Base-by-base conservation (phyloP, 257 asterid genomes). In the Primulina eburnea region DNA sequence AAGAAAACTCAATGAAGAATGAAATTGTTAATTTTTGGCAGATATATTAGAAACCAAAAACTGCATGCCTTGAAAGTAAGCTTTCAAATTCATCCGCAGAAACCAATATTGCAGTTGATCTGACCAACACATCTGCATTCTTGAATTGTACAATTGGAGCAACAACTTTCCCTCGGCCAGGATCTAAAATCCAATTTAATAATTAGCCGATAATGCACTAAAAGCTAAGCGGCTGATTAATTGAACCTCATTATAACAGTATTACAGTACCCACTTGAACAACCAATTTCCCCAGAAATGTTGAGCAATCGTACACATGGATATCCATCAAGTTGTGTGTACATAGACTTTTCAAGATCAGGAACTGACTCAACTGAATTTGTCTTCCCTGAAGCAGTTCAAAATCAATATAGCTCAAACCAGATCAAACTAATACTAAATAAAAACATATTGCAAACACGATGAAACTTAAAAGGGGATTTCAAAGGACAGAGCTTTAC, bases 231-330 rank as follows among this genome's bases (percentile, higher is more conserved):
- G 17, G 32, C 65, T 53, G 16, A 71, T 38, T 21, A 37, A 38
- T 67, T 26, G 7, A 72, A 73, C 40, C 16, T 64, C 33, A 74
- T 29, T 64, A 65, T 61, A 50, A 34, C 63, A 76, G 68, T 75
- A 78, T 61, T 38, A 34, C 63, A 76, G 68, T 75, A 78, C 92
- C 67, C 71, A 90, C 99, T 93, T 87, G 99, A 89, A 82, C 99
- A 93, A 57, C 99, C 99, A 75, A 93, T 89, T 86, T 87, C 99
- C 82, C 96, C 99, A 5, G 97, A 85, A 79, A 90, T 84, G 80
- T 86, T 90, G 83, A 93, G 99, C 78, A 93, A 81, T 53, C 99
- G 89, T 53, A 93, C 99, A 75, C 99, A 93, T 16, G 99, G 99
- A 80, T 83, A 90, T 66, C 96, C 99, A 26, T 89, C 96, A 79